Evolutionary conservation across 2,329 filamentous ascomycete genomes (phyloP), one percentile per base, ranked within the genome.

Genomic region (Corynespora cassiicola): DNA sequence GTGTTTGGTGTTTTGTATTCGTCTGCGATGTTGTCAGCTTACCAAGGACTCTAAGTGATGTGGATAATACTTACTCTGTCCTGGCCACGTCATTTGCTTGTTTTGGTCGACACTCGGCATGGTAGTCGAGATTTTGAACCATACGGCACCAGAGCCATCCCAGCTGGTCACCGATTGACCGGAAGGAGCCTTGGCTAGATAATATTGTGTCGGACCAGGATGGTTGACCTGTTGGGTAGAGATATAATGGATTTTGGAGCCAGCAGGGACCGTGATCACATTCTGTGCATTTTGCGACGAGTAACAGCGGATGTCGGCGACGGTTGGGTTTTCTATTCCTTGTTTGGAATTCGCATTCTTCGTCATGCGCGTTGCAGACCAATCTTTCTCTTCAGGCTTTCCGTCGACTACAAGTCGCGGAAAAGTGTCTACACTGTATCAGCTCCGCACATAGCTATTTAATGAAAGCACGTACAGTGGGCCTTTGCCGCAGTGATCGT

Each of bases 1-100:
- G 65, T 58, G 36, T 64, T 59, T n/a, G 61, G 48, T n/a, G 51
- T 56, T 23, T 50, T 51, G 43, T 62, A 62, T 23, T 58, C 55
- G 28, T 63, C 54, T 58, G 25, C 10, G 8, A 15, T 4, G 16
- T 12, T 14, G 22, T 42, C 9, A 41, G 31, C n/a, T n/a, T n/a
- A n/a, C n/a, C n/a, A n/a, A n/a, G n/a, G n/a, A n/a, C n/a, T 37
- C 12, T 11, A 23, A 12, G 11, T 3, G 25, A 7, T 14, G 12
- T 11, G 21, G 17, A 7, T 5, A 24, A 14, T 11, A 41, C 51
- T 10, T 46, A 62, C 58, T 62, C 22, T 62, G 58, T 10, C 52
- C 58, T 14, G 58, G 58, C 58, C 58, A 62, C 6, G 43, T 56
- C 56, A 61, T 54, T 45, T 62, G 58, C 36, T 59, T 59, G 14